Percentiles rank a stretch among this genome's conserved stretches.
These are phyloP conservation scores for Trichoderma asperellum DNA, from an alignment of 2,329 filamentous ascomycete genomes.

Conservation along the genomic window DNA sequence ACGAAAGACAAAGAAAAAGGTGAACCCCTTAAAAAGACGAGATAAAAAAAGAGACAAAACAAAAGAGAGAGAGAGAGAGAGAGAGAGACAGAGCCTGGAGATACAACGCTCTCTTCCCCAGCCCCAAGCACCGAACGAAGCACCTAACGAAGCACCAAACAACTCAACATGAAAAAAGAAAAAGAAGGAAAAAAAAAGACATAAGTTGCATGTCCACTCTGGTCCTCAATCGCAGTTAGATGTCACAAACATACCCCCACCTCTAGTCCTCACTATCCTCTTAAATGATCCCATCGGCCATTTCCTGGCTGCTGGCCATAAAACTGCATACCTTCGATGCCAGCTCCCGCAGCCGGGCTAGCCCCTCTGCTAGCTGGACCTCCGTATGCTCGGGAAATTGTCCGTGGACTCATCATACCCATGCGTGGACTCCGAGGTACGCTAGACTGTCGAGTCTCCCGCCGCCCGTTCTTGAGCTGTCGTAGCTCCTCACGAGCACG, in stretches of 20 bases:
- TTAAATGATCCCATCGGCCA: conserved; percentile 50
- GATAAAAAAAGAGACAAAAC: not conserved
- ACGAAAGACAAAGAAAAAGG: not conserved
- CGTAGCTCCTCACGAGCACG: conserved; percentile 54
- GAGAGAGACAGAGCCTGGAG: not conserved
- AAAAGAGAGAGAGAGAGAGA: not conserved
- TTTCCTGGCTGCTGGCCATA: conserved; percentile 46
- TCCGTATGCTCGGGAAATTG: conserved; percentile 38
- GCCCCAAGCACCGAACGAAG: not conserved
- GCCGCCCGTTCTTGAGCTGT: conserved; percentile 52
- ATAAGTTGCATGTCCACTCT: not conserved
- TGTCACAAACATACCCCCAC: not conserved
- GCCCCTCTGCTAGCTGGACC: conserved; percentile 54
- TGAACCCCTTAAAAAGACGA: not conserved
- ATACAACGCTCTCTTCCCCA: not conserved
- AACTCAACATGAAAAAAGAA: not conserved
- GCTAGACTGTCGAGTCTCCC: conserved; percentile 60
- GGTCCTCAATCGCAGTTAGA: not conserved
- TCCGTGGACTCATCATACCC: conserved; percentile 57
- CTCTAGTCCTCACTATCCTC: conserved; percentile 40
- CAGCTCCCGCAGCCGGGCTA: conserved; percentile 50
- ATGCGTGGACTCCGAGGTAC: conserved; percentile 62
- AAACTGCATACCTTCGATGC: conserved; percentile 46
- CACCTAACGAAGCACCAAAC: not conserved
- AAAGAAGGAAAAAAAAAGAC: not conserved